phyloP scores from a whole-genome alignment of 768 basidiomycete genomes.

The Pulveroboletus sp. region DNA sequence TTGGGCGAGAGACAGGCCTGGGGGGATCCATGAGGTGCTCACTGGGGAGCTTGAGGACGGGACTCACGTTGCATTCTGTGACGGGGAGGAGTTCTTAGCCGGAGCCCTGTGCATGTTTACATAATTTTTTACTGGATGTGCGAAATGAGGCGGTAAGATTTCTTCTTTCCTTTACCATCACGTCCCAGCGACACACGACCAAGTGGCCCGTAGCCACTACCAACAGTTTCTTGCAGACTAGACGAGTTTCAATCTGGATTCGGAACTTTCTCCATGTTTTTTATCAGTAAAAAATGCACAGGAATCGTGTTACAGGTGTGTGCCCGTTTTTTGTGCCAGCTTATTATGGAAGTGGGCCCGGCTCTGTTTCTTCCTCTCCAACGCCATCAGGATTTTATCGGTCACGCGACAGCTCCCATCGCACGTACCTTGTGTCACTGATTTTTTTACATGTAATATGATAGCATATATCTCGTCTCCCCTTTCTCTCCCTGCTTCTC shows the following conservation, averaged over 20 bases:
- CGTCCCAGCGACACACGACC: constrained; percentile 28
- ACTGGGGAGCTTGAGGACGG: neutral
- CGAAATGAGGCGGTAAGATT: constrained; percentile 18
- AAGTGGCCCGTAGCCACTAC: constrained; percentile 31
- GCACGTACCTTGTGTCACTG: constrained; percentile 30
- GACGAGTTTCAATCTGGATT: constrained; percentile 35
- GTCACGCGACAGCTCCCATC: constrained; percentile 37
- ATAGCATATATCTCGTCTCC: constrained; percentile 19
- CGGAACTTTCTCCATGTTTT: constrained; percentile 34
- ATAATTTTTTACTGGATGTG: constrained; percentile 30
- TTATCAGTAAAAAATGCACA: constrained; percentile 34
- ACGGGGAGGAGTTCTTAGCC: neutral
- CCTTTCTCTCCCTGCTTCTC: constrained; percentile 21
- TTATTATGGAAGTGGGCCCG: constrained; percentile 25
- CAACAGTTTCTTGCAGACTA: constrained; percentile 10
- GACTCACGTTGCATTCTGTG: constrained; percentile 29
- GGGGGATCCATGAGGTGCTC: constrained; percentile 2
- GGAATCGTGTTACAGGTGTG: constrained; percentile 36
- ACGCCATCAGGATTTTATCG: constrained; percentile 29
- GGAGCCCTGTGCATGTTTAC: constrained; percentile 22
- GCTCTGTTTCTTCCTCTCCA: constrained; percentile 18
- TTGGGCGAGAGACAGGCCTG: constrained; percentile 64
- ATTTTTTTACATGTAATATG: constrained; percentile 39
- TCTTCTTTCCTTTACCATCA: constrained; percentile 28
- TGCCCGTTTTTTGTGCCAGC: constrained; percentile 12